Base-by-base conservation (phyloP, 345 rosid genomes). In the Odontarrhena argentea region DNA sequence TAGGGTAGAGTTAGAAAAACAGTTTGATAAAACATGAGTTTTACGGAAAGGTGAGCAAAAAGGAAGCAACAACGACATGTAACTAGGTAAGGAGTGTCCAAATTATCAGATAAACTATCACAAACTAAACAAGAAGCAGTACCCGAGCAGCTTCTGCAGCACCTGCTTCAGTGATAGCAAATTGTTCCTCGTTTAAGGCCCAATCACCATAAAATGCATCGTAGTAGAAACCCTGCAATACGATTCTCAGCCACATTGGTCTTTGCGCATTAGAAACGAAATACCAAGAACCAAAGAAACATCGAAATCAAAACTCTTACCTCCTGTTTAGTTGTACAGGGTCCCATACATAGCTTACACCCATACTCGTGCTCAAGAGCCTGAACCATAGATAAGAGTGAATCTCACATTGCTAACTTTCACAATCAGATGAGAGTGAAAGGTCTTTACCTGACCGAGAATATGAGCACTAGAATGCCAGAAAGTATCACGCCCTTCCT, bases 381-480 rank as follows among this genome's bases (percentile, higher is more conserved):
- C 91, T 28, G 32, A 28, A 28, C 32, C 32, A 28, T 28, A 3
- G 32, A 28, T 28, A 28, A 3, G 22, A 44, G 8, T 44, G 48
- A 13, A 43, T n/a, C 13, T 43, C 13, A 12, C 7, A 15, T n/a
- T 43, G 47, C 0, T 12, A n/a, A 2, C 2, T 43, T n/a, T 43
- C 22, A 43, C 8, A 43, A 13, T 5, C n/a, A 43, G 22, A 43
- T 43, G 18, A 44, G 48, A 13, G 1, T 14, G 7, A 5, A 44
- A 4, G 0, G 8, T 22, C 4, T 47, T 18, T 28, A 28, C 32
- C 32, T 91, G 86, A 36, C 97, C 97, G 37, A 91, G 89, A 69
- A 88, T 84, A 74, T 86, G 92, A 55, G 91, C 91, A 12, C 97
- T 87, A 4, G 92, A 90, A 71, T 86, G 97, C 92, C 95, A 90